Percentiles rank a stretch among this genome's conserved stretches.
Evolutionary conservation across 2,329 filamentous ascomycete species (phyloP).

Genomic region (Claviceps humidiphila): DNA sequence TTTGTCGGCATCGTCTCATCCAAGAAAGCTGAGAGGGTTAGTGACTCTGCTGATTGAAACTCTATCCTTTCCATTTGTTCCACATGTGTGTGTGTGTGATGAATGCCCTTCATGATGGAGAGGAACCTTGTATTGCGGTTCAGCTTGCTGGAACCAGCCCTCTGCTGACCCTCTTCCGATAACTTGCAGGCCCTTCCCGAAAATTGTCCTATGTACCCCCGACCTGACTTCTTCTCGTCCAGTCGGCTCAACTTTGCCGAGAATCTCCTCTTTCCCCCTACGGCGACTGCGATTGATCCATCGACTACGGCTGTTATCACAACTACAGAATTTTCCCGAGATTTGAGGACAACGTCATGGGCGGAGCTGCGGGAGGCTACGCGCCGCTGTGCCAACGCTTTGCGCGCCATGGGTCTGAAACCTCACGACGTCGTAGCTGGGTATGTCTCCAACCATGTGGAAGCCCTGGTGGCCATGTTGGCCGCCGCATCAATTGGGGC

Average conservation of each 20-base stretch:
- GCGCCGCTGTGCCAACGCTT: constrained; percentile 54
- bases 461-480: constrained; percentile 79
- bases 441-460: constrained; percentile 80
- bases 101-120: background rate
- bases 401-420: constrained; percentile 51
- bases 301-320: constrained; percentile 61
- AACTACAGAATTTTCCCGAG: constrained; percentile 58
- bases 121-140: background rate
- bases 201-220: constrained; percentile 64
- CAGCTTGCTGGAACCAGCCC: background rate
- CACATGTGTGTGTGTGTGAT: background rate
- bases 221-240: constrained; percentile 72
- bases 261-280: constrained; percentile 72
- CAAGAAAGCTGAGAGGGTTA: constrained; percentile 45
- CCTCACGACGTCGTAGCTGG: constrained; percentile 47
- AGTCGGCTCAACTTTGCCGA: constrained; percentile 84
- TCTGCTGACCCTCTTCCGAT: background rate
- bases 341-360: constrained; percentile 54
- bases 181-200: constrained; percentile 49
- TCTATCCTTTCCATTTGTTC: background rate
- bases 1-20: constrained; percentile 66
- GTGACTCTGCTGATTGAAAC: constrained; percentile 5
- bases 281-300: constrained; percentile 29
- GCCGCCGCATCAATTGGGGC: constrained; percentile 71
- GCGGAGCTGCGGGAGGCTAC: constrained; percentile 66